Percentiles rank a stretch among this genome's conserved stretches.
These are phyloP conservation scores for Phytophthora sansomeana DNA, from an alignment of 352 stramenopile species.

Conservation along the genomic window DNA sequence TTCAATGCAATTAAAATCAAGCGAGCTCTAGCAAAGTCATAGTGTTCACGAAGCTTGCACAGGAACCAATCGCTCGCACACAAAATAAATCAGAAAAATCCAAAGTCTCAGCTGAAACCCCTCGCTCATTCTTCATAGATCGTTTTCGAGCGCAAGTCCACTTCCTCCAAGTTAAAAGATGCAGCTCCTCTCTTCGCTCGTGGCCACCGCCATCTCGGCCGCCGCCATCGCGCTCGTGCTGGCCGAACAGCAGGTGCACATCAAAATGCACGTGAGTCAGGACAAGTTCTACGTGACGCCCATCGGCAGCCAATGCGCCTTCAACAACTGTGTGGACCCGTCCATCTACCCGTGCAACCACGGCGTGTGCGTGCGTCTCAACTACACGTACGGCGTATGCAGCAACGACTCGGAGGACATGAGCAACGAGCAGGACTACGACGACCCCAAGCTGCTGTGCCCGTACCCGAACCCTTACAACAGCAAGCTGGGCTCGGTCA, in stretches of 20 bases:
- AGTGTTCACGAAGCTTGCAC: no score
- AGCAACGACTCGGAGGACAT: constrained; percentile 29
- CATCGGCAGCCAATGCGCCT: constrained; percentile 65
- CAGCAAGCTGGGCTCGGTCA: constrained; percentile 35
- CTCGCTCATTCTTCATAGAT: not conserved
- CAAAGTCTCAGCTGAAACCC: not conserved
- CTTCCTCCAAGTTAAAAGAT: constrained; percentile 17
- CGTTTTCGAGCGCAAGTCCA: not conserved
- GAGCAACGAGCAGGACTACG: constrained; percentile 26
- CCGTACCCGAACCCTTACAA: constrained; percentile 56
- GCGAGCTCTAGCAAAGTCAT: no score
- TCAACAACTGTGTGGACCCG: constrained; percentile 62
- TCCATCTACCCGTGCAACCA: constrained; percentile 64
- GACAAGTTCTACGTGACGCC: constrained; percentile 67
- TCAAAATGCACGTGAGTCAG: constrained; percentile 45
- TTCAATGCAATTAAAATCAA: no score
- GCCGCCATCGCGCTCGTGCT: constrained; percentile 25
- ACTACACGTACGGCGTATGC: constrained; percentile 65
- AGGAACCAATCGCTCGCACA: not conserved
- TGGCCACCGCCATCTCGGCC: constrained; percentile 16
- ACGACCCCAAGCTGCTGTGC: constrained; percentile 46
- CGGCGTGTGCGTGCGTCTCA: constrained; percentile 58
- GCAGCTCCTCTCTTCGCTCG: constrained; percentile 35
- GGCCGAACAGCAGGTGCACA: constrained; percentile 42
- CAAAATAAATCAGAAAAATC: constrained; percentile 8